Evolutionary conservation across 2,329 filamentous ascomycete genomes (phyloP), one percentile per base, ranked within the genome.

Genomic region (Xylaria sp.): DNA sequence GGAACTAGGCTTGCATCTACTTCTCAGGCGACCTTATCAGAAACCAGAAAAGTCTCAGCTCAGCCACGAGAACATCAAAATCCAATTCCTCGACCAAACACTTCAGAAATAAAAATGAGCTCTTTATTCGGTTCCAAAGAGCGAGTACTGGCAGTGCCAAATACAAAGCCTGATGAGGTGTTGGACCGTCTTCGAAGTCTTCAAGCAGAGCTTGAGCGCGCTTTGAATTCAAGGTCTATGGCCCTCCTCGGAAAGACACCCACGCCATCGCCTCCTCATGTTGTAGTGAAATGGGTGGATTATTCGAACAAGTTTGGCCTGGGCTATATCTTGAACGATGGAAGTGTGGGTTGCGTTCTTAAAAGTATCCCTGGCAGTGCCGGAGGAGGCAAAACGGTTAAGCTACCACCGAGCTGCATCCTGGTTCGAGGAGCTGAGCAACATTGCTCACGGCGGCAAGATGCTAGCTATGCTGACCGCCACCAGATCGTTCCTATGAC

Each of bases 281-380:
- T 91, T 53, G 89, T 91, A 12, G 87, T 91, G 11, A 93, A 94
- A 77, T 96, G 93, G 93, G 93, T 96, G 6, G 93, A 96, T 78
- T 96, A 96, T 79, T 93, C 92, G 67, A 93, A 94, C 79, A 94
- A 94, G 78, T 93, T 94, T 78, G 93, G 93, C 12, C 85, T 96
- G 17, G 93, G 93, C 42, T 96, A 95, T 75, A 93, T 95, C 66
- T 83, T 96, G 62, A 93, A 93, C 69, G 92, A 95, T 72, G 92
- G 93, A 34, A 93, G 90, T 69, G 90, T 94, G 21, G 93, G 92
- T 17, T 94, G 91, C 71, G 88, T 91, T 57, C 81, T 89, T 59
- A 83, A 85, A 27, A 86, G 86, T 66, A 86, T 89, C 61, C 84
- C 85, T 2, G 78, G 78, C 12, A 84, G 84, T 1, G 82, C 82